These are phyloP conservation scores for Paraphoma chrysanthemicola DNA, from an alignment of 2,329 filamentous ascomycete species.

Conservation along the genomic window DNA sequence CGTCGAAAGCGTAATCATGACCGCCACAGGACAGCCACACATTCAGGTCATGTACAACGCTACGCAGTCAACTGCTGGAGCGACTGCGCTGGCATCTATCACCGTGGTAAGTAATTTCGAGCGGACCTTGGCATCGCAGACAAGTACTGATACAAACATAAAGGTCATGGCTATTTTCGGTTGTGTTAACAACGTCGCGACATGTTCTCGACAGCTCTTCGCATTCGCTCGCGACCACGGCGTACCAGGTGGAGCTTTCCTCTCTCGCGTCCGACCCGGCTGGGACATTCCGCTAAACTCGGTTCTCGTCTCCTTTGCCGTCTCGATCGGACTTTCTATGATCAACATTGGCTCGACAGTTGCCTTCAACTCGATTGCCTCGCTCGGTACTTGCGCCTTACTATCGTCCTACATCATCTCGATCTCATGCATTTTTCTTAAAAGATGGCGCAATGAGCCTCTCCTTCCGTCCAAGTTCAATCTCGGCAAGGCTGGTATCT, in stretches of 20 bases:
- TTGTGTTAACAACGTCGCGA: conserved; percentile 33
- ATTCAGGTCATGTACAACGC: conserved; percentile 37
- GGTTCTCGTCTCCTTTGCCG: conserved; percentile 51
- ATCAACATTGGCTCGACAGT: conserved; percentile 58
- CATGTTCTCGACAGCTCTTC: conserved; percentile 43
- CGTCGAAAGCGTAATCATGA: conserved; percentile 16
- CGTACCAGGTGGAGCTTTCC: conserved; percentile 12
- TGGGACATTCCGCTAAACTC: conserved; percentile 52
- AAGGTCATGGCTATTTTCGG: conserved; percentile 32
- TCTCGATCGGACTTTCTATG: conserved; percentile 52
- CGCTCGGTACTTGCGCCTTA: conserved; percentile 28
- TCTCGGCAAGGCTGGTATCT: conserved; percentile 53
- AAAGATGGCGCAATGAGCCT: conserved; percentile 50
- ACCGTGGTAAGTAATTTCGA: conserved; percentile 7
- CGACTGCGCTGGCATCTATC: conserved; percentile 31
- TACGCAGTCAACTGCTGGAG: conserved; percentile 25
- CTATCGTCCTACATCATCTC: conserved; percentile 46
- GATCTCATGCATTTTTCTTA: conserved; percentile 56
- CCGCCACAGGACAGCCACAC: conserved; percentile 26
- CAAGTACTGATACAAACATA: neutral
- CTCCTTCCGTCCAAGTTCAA: conserved; percentile 55
- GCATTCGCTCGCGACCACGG: conserved; percentile 43
- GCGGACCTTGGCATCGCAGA: neutral
- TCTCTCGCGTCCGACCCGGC: conserved; percentile 21
- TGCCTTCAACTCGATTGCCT: conserved; percentile 35